Base-by-base conservation (phyloP, 2,329 filamentous ascomycete genomes). In the Aspergillus tubingensis region DNA sequence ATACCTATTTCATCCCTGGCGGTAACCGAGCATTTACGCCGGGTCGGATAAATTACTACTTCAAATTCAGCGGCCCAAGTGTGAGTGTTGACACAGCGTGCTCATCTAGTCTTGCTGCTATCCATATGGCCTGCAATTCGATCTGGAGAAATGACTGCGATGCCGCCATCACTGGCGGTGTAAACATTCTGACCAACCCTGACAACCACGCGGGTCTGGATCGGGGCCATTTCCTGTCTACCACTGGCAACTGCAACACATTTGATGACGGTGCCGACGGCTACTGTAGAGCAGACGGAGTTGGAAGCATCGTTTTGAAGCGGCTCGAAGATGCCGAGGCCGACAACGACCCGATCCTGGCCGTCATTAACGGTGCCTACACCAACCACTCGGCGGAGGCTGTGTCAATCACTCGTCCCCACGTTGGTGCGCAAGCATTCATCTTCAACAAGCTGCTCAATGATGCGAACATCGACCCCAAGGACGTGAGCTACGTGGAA, bases 321-420 rank as follows among this genome's bases (percentile, higher is more conserved):
- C 84, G 91, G 39, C 85, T 93, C 2, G 88, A 91, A 58, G 91
- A 95, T 75, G 91, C 91, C 1, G 74, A 90, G 57, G 85, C 86
- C 0, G 91, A 95, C 69, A 88, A 91, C 62, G 91, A 95, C 59
- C 75, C 76, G 0, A 79, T 82, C 47, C 82, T 93, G 25, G 91
- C 87, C 15, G 87, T 91, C 65, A 89, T 96, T 54, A 81, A 91
- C 1, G 90, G 88, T 32, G 86, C 88, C 1, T 86, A 87, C 7
- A 95, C 91, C 52, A 96, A 96, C 74, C 91, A 96, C 76, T 94
- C 89, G 0, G 90, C 90, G 0, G 88, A 93, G 69, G 88, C 91
- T 49, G 86, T 92, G 17, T 93, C 91, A 1, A 96, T 96, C 68
- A 95, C 91, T 0, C 89, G 91, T 60, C 92, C 92, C 1, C 91